Evolutionary conservation across 2,329 filamentous ascomycete species (phyloP).

Genomic region (Aspergillus aculeatus): DNA sequence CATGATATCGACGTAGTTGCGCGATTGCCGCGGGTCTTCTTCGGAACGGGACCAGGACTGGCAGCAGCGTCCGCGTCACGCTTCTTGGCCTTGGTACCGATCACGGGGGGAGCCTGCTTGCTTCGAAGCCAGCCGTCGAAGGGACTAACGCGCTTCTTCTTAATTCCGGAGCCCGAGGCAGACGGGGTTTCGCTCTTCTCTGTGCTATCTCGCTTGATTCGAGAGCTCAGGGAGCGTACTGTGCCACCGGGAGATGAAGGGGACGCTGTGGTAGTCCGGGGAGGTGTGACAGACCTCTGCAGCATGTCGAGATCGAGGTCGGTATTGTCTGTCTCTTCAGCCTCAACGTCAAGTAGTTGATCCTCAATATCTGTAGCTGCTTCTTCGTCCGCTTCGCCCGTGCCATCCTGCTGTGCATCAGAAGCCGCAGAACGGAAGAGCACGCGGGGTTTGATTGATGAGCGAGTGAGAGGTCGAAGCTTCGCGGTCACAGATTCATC

Average conservation of each 20-base stretch:
- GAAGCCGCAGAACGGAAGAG: slow-evolving; percentile 55
- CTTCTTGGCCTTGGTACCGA: slow-evolving; percentile 34
- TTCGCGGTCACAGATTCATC: slow-evolving; percentile 28
- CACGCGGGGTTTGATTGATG: slow-evolving; percentile 59
- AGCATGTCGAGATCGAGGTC: slow-evolving; percentile 15
- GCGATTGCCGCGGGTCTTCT: slow-evolving; percentile 30
- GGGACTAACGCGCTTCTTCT: slow-evolving; percentile 38
- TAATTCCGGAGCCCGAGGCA: slow-evolving; percentile 20
- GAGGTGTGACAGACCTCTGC: slow-evolving; percentile 24
- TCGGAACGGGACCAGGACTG: slow-evolving; percentile 27
- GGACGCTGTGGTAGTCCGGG: slow-evolving; percentile 22
- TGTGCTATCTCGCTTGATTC: slow-evolving; percentile 25
- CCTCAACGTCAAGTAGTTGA: slow-evolving; percentile 20
- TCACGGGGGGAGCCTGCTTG: slow-evolving; percentile 32
- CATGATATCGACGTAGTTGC: slow-evolving; percentile 15
- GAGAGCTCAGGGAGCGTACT: slow-evolving; percentile 35
- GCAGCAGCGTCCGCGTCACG: slow-evolving; percentile 32
- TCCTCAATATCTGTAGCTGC: slow-evolving; percentile 57
- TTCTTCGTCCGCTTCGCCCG: slow-evolving; percentile 50
- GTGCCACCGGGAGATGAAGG: slow-evolving; percentile 34
- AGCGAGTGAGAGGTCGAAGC: slow-evolving; percentile 56
- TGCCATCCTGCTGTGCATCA: slow-evolving; percentile 38
- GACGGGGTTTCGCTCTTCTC: slow-evolving; percentile 26
- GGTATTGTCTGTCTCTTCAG: slow-evolving; percentile 18
- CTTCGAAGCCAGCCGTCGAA: slow-evolving; percentile 44